Base-by-base conservation (phyloP, 495 filamentous ascomycete genomes). In the Xylaria sp. region DNA sequence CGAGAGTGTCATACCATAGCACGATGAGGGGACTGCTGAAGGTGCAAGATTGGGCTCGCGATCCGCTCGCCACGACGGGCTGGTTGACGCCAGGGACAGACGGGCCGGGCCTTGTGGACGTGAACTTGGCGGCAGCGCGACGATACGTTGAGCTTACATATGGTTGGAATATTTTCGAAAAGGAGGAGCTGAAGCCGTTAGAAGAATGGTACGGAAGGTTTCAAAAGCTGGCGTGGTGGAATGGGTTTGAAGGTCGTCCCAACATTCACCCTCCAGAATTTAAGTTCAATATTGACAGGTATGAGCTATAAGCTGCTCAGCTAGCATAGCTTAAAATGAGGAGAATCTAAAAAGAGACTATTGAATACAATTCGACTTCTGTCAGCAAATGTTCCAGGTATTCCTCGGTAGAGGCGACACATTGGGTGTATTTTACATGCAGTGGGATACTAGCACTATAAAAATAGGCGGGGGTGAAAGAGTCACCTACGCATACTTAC, bases 21-120 rank as follows among this genome's bases (percentile, higher is more conserved):
- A 44, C 4, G 12, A 9, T 63, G 37, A 63, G 46, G 24, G 61
- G 37, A 4, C 5, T 63, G 1, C 3, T 46, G 40, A 63, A 44
- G 26, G 61, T 63, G 40, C 40, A 43, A 9, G 35, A 43, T 17
- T 63, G 61, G 61, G 37, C 61, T 31, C n/a, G 40, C 11, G 40
- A 63, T 26, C 29, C 61, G 40, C 61, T 63, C 61, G 35, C 37
- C 21, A 63, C 61, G 40, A 63, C 61, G 35, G 61, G 61, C 61
- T 63, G 61, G 61, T 63, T 63, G 40, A 63, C 61, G 9, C 61
- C 61, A 12, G 61, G 61, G 0, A 44, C 24, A 19, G 14, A 46
- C 24, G 61, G 61, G 2, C 61, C 61, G 37, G 61, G 61, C 24
- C 40, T 63, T 1, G 61, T 63, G 40, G 61, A 44, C 40, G 1